These are phyloP conservation scores for Melampsora americana DNA, from an alignment of 1,284 basidiomycete genomes.

Conservation along the genomic window DNA sequence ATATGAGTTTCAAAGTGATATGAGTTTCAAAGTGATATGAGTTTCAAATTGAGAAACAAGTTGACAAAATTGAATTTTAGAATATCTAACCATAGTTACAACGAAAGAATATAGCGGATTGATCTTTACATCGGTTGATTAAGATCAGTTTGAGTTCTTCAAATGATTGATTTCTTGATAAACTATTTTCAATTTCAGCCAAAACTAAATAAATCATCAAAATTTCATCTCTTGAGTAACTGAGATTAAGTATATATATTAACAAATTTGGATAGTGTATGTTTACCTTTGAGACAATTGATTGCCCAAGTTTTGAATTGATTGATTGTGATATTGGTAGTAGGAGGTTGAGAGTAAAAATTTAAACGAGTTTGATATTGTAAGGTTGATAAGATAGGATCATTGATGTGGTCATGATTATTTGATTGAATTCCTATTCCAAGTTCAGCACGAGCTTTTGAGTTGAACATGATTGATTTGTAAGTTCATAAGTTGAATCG, in stretches of 20 bases:
- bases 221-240: too few relatives aligned
- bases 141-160: conserved; percentile 71
- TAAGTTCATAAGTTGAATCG: too few relatives aligned
- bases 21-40: too few relatives aligned
- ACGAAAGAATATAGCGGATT: too few relatives aligned
- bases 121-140: conserved; percentile 63
- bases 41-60: conserved; percentile 61
- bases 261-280: too few relatives aligned
- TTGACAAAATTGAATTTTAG: conserved; percentile 62
- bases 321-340: conserved; percentile 86
- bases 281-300: conserved; percentile 67
- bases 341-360: conserved; percentile 83
- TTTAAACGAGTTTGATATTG: conserved; percentile 70
- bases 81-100: conserved; percentile 63
- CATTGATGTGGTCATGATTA: neutral
- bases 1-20: too few relatives aligned
- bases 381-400: conserved; percentile 6
- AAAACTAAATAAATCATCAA: conserved; percentile 62
- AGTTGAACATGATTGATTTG: conserved; percentile 14
- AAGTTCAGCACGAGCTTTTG: neutral
- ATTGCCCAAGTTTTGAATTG: conserved; percentile 93
- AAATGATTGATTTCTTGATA: conserved; percentile 74
- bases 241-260: neutral
- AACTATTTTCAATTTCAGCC: conserved; percentile 89
- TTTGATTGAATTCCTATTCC: neutral